These are phyloP conservation scores for Oryza australiensis DNA, from an alignment of 176 grass and related monocot genomes.

Conservation along the genomic window DNA sequence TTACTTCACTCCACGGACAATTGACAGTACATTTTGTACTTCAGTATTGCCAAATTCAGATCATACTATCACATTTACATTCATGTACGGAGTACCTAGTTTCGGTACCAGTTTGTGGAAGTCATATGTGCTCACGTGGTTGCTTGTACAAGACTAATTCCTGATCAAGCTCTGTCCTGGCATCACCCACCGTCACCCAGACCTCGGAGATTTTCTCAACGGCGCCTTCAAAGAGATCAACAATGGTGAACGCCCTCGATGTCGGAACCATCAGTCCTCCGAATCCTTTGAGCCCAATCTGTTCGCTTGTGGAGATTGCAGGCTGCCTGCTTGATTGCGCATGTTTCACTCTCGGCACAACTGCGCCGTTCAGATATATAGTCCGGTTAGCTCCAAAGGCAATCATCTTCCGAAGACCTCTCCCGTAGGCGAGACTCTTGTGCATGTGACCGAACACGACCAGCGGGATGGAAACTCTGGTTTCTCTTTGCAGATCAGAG, in stretches of 20 bases:
- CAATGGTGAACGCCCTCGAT: conserved; percentile 55
- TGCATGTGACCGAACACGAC: conserved; percentile 97
- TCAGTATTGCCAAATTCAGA: not conserved
- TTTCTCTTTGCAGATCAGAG: conserved; percentile 62
- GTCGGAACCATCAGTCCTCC: conserved; percentile 22
- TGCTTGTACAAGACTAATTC: conserved; percentile 62
- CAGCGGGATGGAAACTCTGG: conserved; percentile 61
- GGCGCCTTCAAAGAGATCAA: conserved; percentile 51
- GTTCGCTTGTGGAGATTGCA: conserved; percentile 5
- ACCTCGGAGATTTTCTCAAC: conserved; percentile 76
- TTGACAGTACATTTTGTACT: not conserved
- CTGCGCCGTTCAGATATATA: conserved; percentile 80
- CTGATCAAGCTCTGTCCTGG: conserved; percentile 53
- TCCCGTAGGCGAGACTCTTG: conserved; percentile 70
- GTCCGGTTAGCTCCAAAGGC: conserved; percentile 47
- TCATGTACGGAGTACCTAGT: not conserved
- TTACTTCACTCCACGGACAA: not conserved
- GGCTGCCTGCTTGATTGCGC: not conserved
- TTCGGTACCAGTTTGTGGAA: not conserved
- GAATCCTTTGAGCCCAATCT: conserved; percentile 38
- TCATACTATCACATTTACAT: conserved; percentile 27
- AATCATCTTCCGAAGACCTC: conserved; percentile 77
- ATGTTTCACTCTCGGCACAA: conserved; percentile 79
- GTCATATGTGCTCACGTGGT: conserved; percentile 40
- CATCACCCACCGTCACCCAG: conserved; percentile 62